phyloP scores from a whole-genome alignment of 345 rosid genomes.

The Anacardium occidentale region DNA sequence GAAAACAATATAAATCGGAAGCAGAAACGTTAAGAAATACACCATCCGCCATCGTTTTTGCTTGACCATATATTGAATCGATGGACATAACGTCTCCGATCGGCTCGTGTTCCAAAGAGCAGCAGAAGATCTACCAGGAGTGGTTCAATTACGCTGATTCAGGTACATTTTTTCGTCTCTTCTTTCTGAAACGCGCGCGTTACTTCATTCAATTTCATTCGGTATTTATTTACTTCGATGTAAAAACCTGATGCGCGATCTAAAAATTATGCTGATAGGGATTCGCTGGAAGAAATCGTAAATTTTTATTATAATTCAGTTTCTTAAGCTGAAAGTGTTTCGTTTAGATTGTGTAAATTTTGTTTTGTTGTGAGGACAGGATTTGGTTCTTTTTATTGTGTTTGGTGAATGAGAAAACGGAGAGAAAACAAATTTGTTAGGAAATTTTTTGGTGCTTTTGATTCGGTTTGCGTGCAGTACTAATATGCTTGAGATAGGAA shows the following conservation, averaged over 20 bases:
- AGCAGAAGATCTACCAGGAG: constrained; percentile 73
- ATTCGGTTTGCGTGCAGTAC: not conserved
- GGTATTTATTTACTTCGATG: no score
- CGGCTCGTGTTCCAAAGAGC: constrained; percentile 76
- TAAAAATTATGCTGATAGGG: no score
- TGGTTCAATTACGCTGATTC: constrained; percentile 87
- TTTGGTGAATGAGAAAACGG: not conserved
- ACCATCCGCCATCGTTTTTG: not conserved
- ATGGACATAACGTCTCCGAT: constrained; percentile 76
- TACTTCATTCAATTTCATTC: no score
- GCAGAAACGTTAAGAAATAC: not conserved
- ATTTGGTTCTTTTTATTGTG: not conserved
- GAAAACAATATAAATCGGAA: not conserved
- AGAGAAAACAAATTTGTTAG: not conserved
- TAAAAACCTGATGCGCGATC: no score
- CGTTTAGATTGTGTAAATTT: not conserved
- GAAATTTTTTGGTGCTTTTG: not conserved
- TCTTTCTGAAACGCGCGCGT: not conserved
- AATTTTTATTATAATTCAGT: no score
- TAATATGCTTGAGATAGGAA: not conserved
- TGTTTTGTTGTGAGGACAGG: not conserved
- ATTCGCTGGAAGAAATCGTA: no score
- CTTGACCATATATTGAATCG: not conserved
- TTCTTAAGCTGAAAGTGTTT: not conserved
- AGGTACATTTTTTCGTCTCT: constrained; percentile 34